phyloP scores from a whole-genome alignment of 257 asterid species.

The Nicotiana noctiflora region DNA sequence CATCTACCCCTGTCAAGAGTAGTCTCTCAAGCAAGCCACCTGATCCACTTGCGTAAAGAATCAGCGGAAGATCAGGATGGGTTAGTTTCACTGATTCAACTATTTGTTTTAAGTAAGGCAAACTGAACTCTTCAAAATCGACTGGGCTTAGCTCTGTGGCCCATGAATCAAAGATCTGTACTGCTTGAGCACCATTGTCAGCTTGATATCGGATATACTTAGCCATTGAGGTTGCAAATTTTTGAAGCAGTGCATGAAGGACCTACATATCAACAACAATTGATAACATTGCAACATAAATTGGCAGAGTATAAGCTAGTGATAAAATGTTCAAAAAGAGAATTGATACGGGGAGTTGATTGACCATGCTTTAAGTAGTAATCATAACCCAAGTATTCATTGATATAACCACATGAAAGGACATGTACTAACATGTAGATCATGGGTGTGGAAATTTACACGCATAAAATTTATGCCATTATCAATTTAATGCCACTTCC shows the following conservation, averaged over 20 bases:
- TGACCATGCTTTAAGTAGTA: background rate
- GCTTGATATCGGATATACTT: constrained; percentile 87
- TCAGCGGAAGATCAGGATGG: constrained; percentile 75
- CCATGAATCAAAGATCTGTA: constrained; percentile 99
- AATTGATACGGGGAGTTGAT: background rate
- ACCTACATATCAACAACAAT: constrained; percentile 30
- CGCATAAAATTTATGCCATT: no score
- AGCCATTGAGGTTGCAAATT: constrained; percentile 92
- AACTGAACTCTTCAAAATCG: constrained; percentile 92
- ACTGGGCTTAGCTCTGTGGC: constrained; percentile 97
- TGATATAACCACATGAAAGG: background rate
- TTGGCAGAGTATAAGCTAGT: background rate
- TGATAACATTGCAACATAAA: background rate
- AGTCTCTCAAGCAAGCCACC: constrained; percentile 98
- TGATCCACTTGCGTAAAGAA: constrained; percentile 91
- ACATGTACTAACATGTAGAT: no score
- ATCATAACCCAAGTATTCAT: background rate
- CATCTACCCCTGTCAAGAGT: constrained; percentile 84
- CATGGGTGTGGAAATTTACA: no score
- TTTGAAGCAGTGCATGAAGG: constrained; percentile 82
- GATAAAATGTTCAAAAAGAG: background rate
- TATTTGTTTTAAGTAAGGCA: constrained; percentile 76
- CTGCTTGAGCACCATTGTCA: constrained; percentile 96
- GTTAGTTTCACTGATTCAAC: constrained; percentile 72
- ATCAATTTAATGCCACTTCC: background rate